Base-by-base conservation (phyloP, 257 asterid species). In the Solanum phureja region DNA sequence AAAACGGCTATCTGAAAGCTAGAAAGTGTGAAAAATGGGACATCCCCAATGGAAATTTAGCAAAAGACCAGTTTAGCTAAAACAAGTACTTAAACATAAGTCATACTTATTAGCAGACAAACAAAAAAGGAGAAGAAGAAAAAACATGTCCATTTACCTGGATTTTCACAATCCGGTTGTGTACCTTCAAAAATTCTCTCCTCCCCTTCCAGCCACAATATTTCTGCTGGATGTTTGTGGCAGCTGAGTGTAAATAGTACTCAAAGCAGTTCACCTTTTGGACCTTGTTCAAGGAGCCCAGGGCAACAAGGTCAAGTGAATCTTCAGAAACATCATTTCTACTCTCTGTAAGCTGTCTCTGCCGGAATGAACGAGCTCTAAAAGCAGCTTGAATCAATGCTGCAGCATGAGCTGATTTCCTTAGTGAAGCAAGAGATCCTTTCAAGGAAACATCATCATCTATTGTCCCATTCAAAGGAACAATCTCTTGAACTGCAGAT, bases 151-250 rank as follows among this genome's bases (percentile, higher is more conserved):
- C 86, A 46, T 81, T 46, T 83, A 87, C 91, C 91, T 90, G 90
- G 58, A 86, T 75, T 86, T 87, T 90, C 34, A 88, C 90, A 24
- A 90, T 88, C 27, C 77, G 87, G 37, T 35, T 69, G 19, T 87
- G 86, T 52, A 87, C 88, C 85, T 83, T 87, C 74, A 86, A 72
- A 76, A 90, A 85, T 38, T 90, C 90, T 87, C 87, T 90, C 77
- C 91, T 87, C 33, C 86, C 89, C 56, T 86, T 88, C 90, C 90
- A 88, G 86, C 89, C 89, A 71, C 83, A 87, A 71, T 85, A 85
- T 68, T 88, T 90, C 75, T 87, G 87, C 89, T 90, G 91, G 31
- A 88, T 88, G 68, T 60, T 81, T 40, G 82, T 71, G 42, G 91
- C 89, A 82, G 90, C 85, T 35, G 91, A 79, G 83, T 85, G 91